These are phyloP conservation scores for Pichia sp. DNA, from an alignment of 1,139 yeast species.

Conservation along the genomic window DNA sequence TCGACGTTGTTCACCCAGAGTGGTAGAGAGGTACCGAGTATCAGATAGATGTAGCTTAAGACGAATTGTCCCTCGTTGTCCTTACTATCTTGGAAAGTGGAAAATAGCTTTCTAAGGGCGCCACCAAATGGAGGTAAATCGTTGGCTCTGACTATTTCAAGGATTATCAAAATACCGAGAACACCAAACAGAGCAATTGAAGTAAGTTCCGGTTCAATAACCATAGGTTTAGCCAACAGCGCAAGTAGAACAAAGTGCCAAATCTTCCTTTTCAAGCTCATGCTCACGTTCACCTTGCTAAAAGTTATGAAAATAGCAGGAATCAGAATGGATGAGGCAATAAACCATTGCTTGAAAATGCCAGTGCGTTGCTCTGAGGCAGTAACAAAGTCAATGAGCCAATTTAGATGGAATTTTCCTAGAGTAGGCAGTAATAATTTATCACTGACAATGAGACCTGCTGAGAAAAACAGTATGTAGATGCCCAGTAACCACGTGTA, in stretches of 20 bases:
- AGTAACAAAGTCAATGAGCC: constrained; percentile 26
- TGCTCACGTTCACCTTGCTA: constrained; percentile 29
- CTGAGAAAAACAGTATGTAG: constrained; percentile 23
- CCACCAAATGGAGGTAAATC: constrained; percentile 45
- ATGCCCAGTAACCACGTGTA: constrained; percentile 13
- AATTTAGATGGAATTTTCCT: constrained; percentile 24
- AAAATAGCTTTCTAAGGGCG: constrained; percentile 36
- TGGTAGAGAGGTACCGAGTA: constrained; percentile 61
- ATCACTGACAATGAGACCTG: constrained; percentile 23
- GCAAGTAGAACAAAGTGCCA: constrained; percentile 48
- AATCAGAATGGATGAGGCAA: constrained; percentile 35
- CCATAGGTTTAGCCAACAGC: constrained; percentile 38
- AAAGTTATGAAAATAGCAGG: constrained; percentile 41
- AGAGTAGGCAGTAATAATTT: constrained; percentile 25
- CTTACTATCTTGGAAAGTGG: constrained; percentile 59
- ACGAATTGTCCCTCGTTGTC: constrained; percentile 64
- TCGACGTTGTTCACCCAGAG: constrained; percentile 37
- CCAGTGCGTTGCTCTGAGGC: constrained; percentile 29
- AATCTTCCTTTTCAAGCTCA: constrained; percentile 53
- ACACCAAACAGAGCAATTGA: constrained; percentile 43
- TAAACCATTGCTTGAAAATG: constrained; percentile 43
- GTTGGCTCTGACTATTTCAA: constrained; percentile 52
- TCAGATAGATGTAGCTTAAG: constrained; percentile 60
- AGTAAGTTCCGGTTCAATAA: constrained; percentile 39
- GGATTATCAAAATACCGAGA: constrained; percentile 44